phyloP scores from a whole-genome alignment of 208 protist species.

The Crithidia expoeki region DNA sequence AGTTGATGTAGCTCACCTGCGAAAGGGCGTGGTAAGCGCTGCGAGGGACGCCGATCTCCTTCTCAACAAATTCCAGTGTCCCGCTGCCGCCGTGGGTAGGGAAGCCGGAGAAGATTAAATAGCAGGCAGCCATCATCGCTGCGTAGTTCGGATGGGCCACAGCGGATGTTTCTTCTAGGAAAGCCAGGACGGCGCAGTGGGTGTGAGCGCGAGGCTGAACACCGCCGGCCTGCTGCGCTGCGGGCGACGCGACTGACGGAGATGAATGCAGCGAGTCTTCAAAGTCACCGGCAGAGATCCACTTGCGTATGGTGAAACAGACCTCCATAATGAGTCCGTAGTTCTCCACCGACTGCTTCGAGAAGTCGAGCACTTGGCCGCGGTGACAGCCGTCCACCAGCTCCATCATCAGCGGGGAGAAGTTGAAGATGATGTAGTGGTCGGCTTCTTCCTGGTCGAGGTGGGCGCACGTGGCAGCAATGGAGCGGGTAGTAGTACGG shows the following conservation, averaged over 20 bases:
- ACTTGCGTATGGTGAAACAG: constrained; percentile 76
- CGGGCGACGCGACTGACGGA: not conserved
- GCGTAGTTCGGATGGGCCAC: constrained; percentile 72
- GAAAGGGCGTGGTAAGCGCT: constrained; percentile 66
- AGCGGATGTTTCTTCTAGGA: constrained; percentile 63
- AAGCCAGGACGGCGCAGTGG: constrained; percentile 70
- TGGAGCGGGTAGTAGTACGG: constrained; percentile 46
- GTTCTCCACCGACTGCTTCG: constrained; percentile 73
- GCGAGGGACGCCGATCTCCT: constrained; percentile 53
- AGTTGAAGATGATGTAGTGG: constrained; percentile 82
- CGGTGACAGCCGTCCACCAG: constrained; percentile 52
- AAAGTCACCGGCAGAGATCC: constrained; percentile 43
- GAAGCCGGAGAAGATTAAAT: constrained; percentile 71
- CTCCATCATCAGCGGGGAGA: constrained; percentile 80
- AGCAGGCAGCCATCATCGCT: constrained; percentile 79
- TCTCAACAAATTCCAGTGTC: constrained; percentile 65
- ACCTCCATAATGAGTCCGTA: constrained; percentile 76
- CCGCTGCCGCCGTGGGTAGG: constrained; percentile 50
- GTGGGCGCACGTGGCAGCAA: constrained; percentile 44
- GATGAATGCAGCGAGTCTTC: constrained; percentile 6
- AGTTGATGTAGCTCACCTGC: constrained; percentile 82
- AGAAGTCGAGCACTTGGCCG: constrained; percentile 80
- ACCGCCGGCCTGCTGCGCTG: not conserved
- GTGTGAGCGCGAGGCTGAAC: not conserved
- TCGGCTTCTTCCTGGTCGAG: constrained; percentile 58